Evolutionary conservation across 2,329 filamentous ascomycete species (phyloP), one percentile per base, ranked within the genome.

Genomic region (Calonectria montana): DNA sequence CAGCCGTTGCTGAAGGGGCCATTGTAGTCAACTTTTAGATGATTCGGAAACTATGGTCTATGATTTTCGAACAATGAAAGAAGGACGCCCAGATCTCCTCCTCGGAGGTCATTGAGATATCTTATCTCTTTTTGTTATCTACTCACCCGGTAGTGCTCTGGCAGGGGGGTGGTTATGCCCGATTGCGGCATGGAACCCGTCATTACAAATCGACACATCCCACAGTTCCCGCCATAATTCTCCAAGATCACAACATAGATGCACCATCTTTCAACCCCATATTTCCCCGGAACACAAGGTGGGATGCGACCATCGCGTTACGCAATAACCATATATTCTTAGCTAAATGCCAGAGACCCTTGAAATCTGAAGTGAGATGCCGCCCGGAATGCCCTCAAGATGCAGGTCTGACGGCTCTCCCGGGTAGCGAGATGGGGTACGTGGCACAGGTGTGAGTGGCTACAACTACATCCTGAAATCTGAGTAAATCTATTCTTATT

Each of bases 141-240:
- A 18, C 53, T 59, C 31, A 29, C 16, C 45, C 13, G 13, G 55
- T 15, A 62, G 39, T 35, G 39, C 3, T 39, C 2, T n/a, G 37
- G 53, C 55, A 50, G 57, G n/a, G 41, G 37, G 29, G 27, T 35
- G 62, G 68, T 48, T 53, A 53, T 43, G 66, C 70, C 76, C 66
- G 74, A 76, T 73, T 74, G 75, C 75, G 74, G 74, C 68, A 74
- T 68, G 69, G 45, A 69, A 62, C 48, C 67, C 50, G 63, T 31
- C 61, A 76, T 79, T 76, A 79, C 77, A 79, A 79, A 79, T 79
- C 75, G 72, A 73, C 50, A 39, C 43, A 75, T 71, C 67, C 63
- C 64, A 48, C 73, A 67, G 67, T 65, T 74, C 72, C 73, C 71
- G 76, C 50, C 73, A 73, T 79, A 65, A 25, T 72, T 69, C 70